A percentile compares a stretch with the other conserved stretches of the same genome.
These are phyloP conservation scores for Fusarium sp. DNA, from an alignment of 2,329 filamentous ascomycete genomes.

Conservation along the genomic window DNA sequence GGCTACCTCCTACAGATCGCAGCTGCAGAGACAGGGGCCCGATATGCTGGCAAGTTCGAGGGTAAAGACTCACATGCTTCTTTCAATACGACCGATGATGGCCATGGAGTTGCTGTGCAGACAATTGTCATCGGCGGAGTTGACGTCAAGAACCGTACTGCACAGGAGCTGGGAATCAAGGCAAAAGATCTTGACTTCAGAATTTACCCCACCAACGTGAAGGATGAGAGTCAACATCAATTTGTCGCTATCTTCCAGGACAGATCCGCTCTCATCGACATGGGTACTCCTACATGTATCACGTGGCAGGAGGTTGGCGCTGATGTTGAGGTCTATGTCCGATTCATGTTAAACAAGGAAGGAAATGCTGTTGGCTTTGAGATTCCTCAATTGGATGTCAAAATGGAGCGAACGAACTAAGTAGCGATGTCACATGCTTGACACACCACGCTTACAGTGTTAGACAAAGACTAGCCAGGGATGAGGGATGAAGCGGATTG, in stretches of 20 bases:
- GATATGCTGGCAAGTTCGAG: conserved; percentile 25
- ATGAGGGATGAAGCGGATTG: not conserved
- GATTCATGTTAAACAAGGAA: conserved; percentile 5
- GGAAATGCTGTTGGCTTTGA: conserved; percentile 18
- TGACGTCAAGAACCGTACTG: conserved; percentile 36
- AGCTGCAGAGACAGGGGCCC: conserved; percentile 20
- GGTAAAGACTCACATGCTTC: not conserved
- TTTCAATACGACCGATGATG: conserved; percentile 37
- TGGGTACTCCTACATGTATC: conserved; percentile 52
- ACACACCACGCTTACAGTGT: too few species aligned
- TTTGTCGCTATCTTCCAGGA: conserved; percentile 52
- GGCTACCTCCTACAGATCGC: conserved; percentile 21
- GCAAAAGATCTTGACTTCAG: conserved; percentile 45
- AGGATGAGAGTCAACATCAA: conserved; percentile 36
- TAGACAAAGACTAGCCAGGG: not conserved
- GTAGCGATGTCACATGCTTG: not conserved
- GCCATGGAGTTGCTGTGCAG: conserved; percentile 46
- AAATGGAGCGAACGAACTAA: conserved; percentile 1
- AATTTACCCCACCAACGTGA: conserved; percentile 50
- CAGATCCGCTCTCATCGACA: conserved; percentile 46
- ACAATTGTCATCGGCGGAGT: conserved; percentile 22
- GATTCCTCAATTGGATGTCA: conserved; percentile 2
- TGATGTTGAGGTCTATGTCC: conserved; percentile 13
- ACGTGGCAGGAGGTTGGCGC: conserved; percentile 48
- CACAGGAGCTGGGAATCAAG: conserved; percentile 40